A percentile compares a stretch with the other conserved stretches of the same genome.
phyloP scores from a whole-genome alignment of 140 eudicot species.

The Stevia rebaudiana region DNA sequence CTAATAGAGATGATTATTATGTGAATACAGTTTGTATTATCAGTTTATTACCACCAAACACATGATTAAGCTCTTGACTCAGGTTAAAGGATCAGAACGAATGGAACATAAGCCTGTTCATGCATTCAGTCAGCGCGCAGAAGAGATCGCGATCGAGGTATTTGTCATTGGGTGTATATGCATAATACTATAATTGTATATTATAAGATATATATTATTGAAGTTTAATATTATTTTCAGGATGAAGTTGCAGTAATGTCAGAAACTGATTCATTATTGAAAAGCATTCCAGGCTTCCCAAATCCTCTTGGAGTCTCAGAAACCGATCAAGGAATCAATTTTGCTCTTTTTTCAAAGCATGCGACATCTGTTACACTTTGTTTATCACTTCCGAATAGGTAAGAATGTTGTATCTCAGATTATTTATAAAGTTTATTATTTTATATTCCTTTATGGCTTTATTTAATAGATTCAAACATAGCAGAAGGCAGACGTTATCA shows the following conservation, averaged over 20 bases:
- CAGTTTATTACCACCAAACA: slow-evolving; percentile 6
- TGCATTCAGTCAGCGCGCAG: slow-evolving; percentile 39
- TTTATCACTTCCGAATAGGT: slow-evolving; percentile 68
- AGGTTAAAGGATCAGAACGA: slow-evolving; percentile 43
- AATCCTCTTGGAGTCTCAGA: slow-evolving; percentile 87
- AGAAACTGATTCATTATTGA: slow-evolving; percentile 37
- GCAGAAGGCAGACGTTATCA: background rate
- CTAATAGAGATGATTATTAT: background rate
- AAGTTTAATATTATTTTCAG: slow-evolving; percentile 30
- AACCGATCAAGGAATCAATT: slow-evolving; percentile 75
- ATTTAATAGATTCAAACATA: background rate
- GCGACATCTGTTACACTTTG: slow-evolving; percentile 86
- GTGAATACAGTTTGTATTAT: background rate
- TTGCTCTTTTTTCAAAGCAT: slow-evolving; percentile 81
- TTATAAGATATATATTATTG: background rate
- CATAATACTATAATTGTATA: background rate
- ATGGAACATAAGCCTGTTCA: slow-evolving; percentile 17
- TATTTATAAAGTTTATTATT: background rate
- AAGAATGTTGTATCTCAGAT: slow-evolving; percentile 12
- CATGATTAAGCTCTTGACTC: slow-evolving; percentile 26
- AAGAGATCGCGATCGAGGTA: slow-evolving; percentile 54
- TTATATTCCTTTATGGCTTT: background rate
- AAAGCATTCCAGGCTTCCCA: slow-evolving; percentile 68
- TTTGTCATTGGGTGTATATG: slow-evolving; percentile 1
- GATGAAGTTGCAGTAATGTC: slow-evolving; percentile 49